Conservation (phyloP, 2,329 filamentous ascomycete species). For the Leptographium flavum region DNA sequence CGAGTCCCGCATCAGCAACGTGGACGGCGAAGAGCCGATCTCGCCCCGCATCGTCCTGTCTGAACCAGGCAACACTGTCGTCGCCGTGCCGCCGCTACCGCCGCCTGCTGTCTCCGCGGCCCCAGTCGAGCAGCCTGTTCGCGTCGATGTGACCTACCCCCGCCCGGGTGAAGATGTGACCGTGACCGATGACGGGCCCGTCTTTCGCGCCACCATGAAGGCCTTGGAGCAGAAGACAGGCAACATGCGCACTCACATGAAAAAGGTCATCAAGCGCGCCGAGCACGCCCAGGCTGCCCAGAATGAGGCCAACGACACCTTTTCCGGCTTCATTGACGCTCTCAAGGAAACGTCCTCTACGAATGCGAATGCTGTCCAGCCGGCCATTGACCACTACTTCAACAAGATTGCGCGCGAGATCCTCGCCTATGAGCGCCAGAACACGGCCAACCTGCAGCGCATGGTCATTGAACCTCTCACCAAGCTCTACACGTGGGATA, state of each 20-base stretch:
- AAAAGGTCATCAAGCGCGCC: constrained; percentile 88
- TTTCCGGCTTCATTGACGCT: constrained; percentile 69
- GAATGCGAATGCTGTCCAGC: constrained; percentile 93
- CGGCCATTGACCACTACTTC: constrained; percentile 94
- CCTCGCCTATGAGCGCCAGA: constrained; percentile 70
- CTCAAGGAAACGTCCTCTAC: constrained; percentile 77
- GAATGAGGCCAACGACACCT: constrained; percentile 70
- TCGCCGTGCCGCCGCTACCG: constrained; percentile 12
- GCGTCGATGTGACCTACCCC: constrained; percentile 76
- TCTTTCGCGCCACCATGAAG: constrained; percentile 95
- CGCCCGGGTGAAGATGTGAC: constrained; percentile 76
- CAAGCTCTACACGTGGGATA: constrained; percentile 86
- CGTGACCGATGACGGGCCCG: constrained; percentile 77
- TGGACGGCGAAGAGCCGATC: constrained; percentile 48
- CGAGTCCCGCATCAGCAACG: constrained; percentile 65
- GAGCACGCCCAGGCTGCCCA: constrained; percentile 76
- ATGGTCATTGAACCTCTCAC: constrained; percentile 89
- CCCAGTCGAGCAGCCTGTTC: constrained; percentile 44
- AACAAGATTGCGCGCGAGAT: constrained; percentile 93
- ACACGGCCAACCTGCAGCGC: constrained; percentile 71
- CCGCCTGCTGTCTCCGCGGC: constrained; percentile 8
- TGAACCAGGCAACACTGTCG: constrained; percentile 4
- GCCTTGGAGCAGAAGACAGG: constrained; percentile 92
- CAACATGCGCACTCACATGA: constrained; percentile 87
- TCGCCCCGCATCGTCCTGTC: constrained; percentile 27